Percentiles rank a stretch among this genome's conserved stretches.
phyloP scores from a whole-genome alignment of 116 monocot species.

The Iris pallida region DNA sequence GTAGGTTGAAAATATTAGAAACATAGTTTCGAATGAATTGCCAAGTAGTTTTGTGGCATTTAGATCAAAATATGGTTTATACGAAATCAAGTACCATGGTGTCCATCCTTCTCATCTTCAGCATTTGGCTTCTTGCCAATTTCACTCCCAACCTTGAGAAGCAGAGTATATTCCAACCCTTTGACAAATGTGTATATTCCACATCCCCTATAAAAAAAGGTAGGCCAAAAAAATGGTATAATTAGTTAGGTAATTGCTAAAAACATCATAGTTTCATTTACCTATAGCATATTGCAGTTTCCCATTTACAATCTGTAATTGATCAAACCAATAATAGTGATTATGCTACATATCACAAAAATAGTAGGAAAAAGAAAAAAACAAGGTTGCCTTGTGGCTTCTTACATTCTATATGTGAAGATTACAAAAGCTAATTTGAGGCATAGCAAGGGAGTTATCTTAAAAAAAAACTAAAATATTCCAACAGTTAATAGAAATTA shows the following conservation, averaged over 20 bases:
- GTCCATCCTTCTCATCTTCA: conserved; percentile 75
- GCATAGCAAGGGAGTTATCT: not conserved
- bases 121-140: conserved; percentile 84
- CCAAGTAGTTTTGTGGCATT: not conserved
- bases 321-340: too few species aligned
- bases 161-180: conserved; percentile 98
- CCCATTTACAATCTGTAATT: too few species aligned
- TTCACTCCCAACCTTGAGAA: conserved; percentile 94
- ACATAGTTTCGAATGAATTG: not conserved
- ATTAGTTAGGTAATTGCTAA: conserved; percentile 2
- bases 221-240: not conserved
- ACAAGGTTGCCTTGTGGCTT: too few species aligned
- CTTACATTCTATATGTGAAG: not conserved
- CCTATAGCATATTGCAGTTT: too few species aligned
- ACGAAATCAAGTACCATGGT: conserved; percentile 40
- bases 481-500: not conserved
- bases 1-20: not conserved
- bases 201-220: conserved; percentile 64
- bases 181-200: conserved; percentile 99
- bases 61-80: not conserved
- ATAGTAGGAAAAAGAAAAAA: too few species aligned
- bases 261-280: too few species aligned
- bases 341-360: too few species aligned
- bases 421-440: not conserved
- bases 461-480: not conserved